Evolutionary conservation across 331 rosid genomes (phyloP).

Genomic region (Quercus tomentella): DNA sequence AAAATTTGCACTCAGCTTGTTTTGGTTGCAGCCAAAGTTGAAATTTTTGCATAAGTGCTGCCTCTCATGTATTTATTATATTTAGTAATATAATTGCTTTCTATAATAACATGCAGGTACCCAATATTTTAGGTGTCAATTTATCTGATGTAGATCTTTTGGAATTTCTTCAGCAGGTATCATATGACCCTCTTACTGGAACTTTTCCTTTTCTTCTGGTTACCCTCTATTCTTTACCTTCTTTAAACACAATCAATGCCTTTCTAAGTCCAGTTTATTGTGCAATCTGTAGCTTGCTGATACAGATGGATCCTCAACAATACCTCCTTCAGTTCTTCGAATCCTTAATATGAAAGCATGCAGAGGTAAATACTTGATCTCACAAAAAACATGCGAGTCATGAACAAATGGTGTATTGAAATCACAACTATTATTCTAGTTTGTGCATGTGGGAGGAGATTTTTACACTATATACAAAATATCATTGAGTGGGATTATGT

Average conservation of each 20-base stretch:
- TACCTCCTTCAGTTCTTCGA: conserved; percentile 81
- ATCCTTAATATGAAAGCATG: conserved; percentile 88
- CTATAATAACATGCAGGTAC: conserved; percentile 53
- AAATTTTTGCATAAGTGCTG: conserved; percentile 2
- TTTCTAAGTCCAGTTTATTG: conserved; percentile 9
- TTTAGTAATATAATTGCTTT: conserved; percentile 13
- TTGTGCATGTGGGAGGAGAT: not conserved
- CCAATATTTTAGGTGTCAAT: conserved; percentile 83
- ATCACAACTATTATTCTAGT: conserved; percentile 11
- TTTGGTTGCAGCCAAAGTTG: not conserved
- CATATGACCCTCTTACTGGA: conserved; percentile 6
- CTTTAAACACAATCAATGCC: not conserved
- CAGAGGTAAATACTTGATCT: conserved; percentile 57
- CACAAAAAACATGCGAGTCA: conserved; percentile 3
- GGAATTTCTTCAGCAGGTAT: conserved; percentile 98
- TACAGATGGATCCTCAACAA: conserved; percentile 94
- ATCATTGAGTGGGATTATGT: not conserved
- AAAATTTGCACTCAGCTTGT: not conserved
- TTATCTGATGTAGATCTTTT: conserved; percentile 74
- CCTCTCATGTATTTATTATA: not conserved
- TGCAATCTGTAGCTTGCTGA: conserved; percentile 62
- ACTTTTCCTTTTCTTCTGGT: not conserved
- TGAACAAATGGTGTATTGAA: not conserved
- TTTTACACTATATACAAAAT: conserved; percentile 11
- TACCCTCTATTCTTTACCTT: conserved; percentile 8